These are phyloP conservation scores for Termitomyces sp. DNA, from an alignment of 768 basidiomycete species.

Conservation along the genomic window DNA sequence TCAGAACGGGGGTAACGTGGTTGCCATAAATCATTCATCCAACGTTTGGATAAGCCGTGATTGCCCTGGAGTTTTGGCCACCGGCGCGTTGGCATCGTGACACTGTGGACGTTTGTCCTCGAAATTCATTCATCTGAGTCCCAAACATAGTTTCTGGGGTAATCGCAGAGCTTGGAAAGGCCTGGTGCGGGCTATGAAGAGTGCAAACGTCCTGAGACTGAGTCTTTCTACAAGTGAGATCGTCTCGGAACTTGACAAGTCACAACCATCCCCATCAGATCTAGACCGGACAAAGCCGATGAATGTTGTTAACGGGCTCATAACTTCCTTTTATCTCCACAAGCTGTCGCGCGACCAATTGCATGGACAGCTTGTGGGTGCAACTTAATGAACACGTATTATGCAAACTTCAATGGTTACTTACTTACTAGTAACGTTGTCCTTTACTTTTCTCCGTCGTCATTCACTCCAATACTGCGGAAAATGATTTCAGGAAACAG, in stretches of 20 bases:
- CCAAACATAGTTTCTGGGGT: not conserved
- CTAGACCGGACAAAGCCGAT: too few species aligned
- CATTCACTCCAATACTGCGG: too few species aligned
- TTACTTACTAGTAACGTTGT: too few species aligned
- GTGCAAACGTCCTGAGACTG: not conserved
- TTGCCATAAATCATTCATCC: not conserved
- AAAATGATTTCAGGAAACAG: too few species aligned
- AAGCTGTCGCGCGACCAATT: too few species aligned
- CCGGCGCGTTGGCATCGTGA: not conserved
- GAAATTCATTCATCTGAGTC: not conserved
- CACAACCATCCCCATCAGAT: not conserved
- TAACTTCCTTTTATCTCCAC: too few species aligned
- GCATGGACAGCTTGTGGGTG: too few species aligned
- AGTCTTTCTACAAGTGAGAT: not conserved
- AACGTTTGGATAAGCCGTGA: not conserved
- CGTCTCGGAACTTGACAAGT: not conserved
- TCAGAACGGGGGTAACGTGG: not conserved
- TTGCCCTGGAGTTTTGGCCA: not conserved
- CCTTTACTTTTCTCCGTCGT: too few species aligned
- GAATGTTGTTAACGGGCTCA: too few species aligned
- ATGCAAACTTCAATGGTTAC: too few species aligned
- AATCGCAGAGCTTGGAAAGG: not conserved
- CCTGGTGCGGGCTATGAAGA: not conserved
- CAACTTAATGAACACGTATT: too few species aligned
- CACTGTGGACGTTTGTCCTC: not conserved